Percentiles rank a stretch among this genome's conserved stretches.
These are phyloP conservation scores for Plasmopara halstedii DNA, from an alignment of 352 stramenopile genomes.

Conservation along the genomic window DNA sequence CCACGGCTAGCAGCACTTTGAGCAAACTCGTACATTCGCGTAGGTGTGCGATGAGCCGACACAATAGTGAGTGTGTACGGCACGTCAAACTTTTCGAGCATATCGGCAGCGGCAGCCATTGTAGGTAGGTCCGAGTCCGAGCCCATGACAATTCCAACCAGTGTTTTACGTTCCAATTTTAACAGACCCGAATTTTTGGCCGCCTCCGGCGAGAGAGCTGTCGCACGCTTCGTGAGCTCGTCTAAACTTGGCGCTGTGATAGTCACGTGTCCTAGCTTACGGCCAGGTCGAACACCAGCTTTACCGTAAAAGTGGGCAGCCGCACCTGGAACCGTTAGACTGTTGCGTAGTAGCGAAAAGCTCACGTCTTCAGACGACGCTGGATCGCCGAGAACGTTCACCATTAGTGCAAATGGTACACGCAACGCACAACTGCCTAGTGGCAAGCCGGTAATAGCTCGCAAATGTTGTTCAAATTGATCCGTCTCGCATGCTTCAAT, in stretches of 20 bases:
- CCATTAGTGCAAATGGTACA: conserved; percentile 87
- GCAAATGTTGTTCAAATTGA: conserved; percentile 99
- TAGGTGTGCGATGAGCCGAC: conserved; percentile 96
- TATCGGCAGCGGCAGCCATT: conserved; percentile 93
- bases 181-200: conserved; percentile 33
- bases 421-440: conserved; percentile 89
- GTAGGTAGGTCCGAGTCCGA: conserved; percentile 95
- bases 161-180: conserved; percentile 13
- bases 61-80: conserved; percentile 97
- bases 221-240: conserved; percentile 74
- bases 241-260: conserved; percentile 84
- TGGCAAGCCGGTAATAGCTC: conserved; percentile 90
- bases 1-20: conserved; percentile 83
- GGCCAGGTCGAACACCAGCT: conserved; percentile 69
- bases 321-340: conserved; percentile 69
- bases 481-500: conserved; percentile 96
- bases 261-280: conserved; percentile 98
- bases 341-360: conserved; percentile 53
- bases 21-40: conserved; percentile 95
- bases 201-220: conserved; percentile 36
- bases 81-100: conserved; percentile 94
- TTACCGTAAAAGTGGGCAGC: conserved; percentile 98
- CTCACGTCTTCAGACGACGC: conserved; percentile 76
- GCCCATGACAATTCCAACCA: conserved; percentile 89
- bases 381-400: conserved; percentile 83